Conservation (phyloP, 2,329 filamentous ascomycete species). For the Xylariomycetidae sp. region DNA sequence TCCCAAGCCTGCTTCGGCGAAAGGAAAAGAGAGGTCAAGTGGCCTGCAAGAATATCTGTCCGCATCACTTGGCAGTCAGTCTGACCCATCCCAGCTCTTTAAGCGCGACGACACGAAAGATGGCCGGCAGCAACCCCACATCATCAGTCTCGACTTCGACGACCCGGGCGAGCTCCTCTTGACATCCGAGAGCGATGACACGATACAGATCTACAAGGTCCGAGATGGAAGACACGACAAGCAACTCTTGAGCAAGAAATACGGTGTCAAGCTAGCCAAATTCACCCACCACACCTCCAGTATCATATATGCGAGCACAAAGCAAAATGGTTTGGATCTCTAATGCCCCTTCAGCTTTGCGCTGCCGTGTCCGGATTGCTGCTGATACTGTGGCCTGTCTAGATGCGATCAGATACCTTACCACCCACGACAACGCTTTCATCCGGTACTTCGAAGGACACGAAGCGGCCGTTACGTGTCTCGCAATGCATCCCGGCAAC, state of each 20-base stretch:
- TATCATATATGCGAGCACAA: conserved; percentile 93
- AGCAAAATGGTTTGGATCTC: conserved; percentile 67
- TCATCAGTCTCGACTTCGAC: conserved; percentile 94
- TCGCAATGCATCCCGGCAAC: conserved; percentile 77
- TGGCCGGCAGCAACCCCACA: conserved; percentile 50
- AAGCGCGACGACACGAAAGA: conserved; percentile 53
- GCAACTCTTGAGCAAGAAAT: conserved; percentile 89
- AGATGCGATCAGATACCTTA: conserved; percentile 83
- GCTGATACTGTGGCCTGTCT: conserved; percentile 1
- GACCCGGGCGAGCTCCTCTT: conserved; percentile 91
- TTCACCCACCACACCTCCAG: conserved; percentile 91
- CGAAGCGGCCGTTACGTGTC: conserved; percentile 74
- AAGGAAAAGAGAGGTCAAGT: neutral
- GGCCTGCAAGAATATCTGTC: conserved; percentile 2
- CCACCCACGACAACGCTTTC: conserved; percentile 92
- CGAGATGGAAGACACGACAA: conserved; percentile 88
- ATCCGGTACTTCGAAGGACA: conserved; percentile 96
- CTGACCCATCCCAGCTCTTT: conserved; percentile 46
- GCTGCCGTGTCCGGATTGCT: neutral
- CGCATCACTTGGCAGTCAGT: conserved; percentile 2
- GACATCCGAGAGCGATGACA: conserved; percentile 88
- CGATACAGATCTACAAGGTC: conserved; percentile 91
- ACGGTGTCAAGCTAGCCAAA: conserved; percentile 87
- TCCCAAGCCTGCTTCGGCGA: too few species aligned
- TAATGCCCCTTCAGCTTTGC: neutral